These are phyloP conservation scores for Albugo candida DNA, from an alignment of 352 stramenopile species.

Conservation along the genomic window DNA sequence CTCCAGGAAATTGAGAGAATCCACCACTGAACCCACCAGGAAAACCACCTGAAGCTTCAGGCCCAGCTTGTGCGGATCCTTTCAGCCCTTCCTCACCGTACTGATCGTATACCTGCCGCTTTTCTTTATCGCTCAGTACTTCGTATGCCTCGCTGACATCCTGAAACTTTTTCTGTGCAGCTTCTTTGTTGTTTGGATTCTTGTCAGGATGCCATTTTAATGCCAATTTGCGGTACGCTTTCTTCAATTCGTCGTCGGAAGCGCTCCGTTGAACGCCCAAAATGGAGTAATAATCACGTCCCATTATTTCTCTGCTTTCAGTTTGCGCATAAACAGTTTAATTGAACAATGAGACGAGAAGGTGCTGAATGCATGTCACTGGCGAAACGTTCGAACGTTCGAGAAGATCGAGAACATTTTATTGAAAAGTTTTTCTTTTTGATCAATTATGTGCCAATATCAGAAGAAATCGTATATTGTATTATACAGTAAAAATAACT, in stretches of 20 bases:
- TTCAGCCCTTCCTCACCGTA: conserved; percentile 85
- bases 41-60: conserved; percentile 11
- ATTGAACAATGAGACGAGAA: too few relatives aligned
- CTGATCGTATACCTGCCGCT: conserved; percentile 83
- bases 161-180: conserved; percentile 82
- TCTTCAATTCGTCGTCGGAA: conserved; percentile 61
- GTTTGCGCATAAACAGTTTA: background rate
- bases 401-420: too few relatives aligned
- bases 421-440: background rate
- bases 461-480: background rate
- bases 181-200: conserved; percentile 75
- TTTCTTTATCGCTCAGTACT: conserved; percentile 85
- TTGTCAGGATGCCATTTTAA: conserved; percentile 88
- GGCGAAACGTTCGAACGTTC: too few relatives aligned
- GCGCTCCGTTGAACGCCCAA: conserved; percentile 45
- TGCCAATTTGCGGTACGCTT: conserved; percentile 78
- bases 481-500: background rate
- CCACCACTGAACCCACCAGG: conserved; percentile 14
- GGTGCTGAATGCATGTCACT: too few relatives aligned
- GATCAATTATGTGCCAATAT: background rate
- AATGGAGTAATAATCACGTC: conserved; percentile 73
- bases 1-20: conserved; percentile 58
- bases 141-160: conserved; percentile 86
- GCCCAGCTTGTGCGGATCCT: conserved; percentile 15
- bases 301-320: conserved; percentile 19